Base-by-base conservation (phyloP, 73 alveolate species). In the Urostyla sp. region DNA sequence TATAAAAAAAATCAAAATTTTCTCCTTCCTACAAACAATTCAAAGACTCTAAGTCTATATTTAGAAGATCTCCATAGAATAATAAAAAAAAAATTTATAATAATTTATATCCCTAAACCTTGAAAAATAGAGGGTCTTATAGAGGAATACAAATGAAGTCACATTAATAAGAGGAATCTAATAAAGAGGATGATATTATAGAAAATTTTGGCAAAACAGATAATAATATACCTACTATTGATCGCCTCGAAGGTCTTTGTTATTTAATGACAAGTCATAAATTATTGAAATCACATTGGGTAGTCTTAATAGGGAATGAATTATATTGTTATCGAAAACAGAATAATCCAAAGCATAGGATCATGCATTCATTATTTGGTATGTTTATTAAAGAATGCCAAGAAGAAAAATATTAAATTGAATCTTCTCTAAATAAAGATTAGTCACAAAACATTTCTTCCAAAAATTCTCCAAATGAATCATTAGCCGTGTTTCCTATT, bases 301-400 rank as follows among this genome's bases (percentile, higher is more conserved):
- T 16, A 6, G 67, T 34, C 89, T 72, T 49, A 26, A 16, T 4
- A 32, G 28, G 60, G 30, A 7, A 49, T 5, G 60, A 63, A 37
- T 50, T 84, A 26, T 52, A 77, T n/a, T 87, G 72, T 76, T 87
- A 51, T 54, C 15, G 58, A 27, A 82, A 67, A 40, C 46, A 79
- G 72, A 63, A 76, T 52, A 40, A 43, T 27, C 85, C 72, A 49
- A 69, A 46, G 69, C 48, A 76, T 37, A 53, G 69, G 21, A 69
- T 87, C 85, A 35, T 35, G 26, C 55, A 85, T 35, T 31, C 48
- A 75, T 44, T 85, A 31, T 44, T 59, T 32, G 34, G 67, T 49
- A 18, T 53, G 31, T 34, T 45, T 34, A n/a, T 34, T 6, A 34
- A 57, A 24, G 53, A 37, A 5, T 23, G 27, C 52, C 52, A 34